Conservation (phyloP, 345 rosid genomes). For the Cochlearia excelsa region DNA sequence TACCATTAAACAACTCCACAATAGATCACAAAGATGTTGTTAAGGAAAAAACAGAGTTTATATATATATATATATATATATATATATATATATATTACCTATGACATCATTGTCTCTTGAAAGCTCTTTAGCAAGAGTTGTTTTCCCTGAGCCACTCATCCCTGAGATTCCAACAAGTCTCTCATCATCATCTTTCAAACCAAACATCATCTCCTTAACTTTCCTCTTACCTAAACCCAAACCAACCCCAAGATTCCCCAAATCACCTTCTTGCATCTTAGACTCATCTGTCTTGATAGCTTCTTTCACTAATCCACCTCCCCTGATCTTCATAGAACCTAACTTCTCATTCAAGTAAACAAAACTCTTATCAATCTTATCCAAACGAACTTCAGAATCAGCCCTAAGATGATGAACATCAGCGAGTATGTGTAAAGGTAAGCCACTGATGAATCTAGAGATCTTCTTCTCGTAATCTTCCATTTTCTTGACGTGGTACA, state of each 20-base stretch:
- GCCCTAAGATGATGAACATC: constrained; percentile 66
- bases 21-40: too few species aligned
- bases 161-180: constrained; percentile 67
- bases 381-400: constrained; percentile 47
- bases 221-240: constrained; percentile 61
- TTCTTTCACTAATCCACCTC: constrained; percentile 56
- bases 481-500: constrained; percentile 57
- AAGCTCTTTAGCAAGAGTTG: constrained; percentile 66
- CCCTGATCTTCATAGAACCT: constrained; percentile 62
- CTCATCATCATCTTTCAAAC: constrained; percentile 21
- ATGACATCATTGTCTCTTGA: constrained; percentile 53
- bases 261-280: constrained; percentile 18
- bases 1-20: not conserved
- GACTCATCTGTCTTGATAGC: constrained; percentile 48
- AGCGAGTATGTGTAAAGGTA: constrained; percentile 48
- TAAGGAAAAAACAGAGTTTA: too few species aligned
- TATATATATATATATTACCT: constrained; percentile 34
- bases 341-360: constrained; percentile 48
- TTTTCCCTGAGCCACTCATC: constrained; percentile 49
- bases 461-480: constrained; percentile 58
- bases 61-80: too few species aligned
- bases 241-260: constrained; percentile 40
- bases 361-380: constrained; percentile 43
- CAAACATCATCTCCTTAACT: constrained; percentile 67
- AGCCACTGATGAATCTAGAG: constrained; percentile 34